Conservation (phyloP, 306 rosid genomes). For the Datisca glomerata region DNA sequence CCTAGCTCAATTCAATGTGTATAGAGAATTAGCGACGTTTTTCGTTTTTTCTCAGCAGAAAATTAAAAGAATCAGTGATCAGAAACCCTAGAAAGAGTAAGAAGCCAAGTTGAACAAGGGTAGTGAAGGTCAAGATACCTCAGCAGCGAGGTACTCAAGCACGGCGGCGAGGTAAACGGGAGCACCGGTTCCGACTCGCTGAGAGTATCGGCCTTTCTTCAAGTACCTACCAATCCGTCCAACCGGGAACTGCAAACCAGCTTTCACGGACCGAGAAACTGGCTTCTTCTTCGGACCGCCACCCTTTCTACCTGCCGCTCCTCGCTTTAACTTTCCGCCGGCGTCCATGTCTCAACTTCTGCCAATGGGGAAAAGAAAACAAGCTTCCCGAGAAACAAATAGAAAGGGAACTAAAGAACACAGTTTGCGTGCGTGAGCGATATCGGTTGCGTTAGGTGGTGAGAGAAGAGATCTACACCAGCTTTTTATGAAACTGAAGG, state of each 20-base stretch:
- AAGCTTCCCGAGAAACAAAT: no score
- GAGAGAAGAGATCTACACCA: no score
- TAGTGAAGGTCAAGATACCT: conserved; percentile 21
- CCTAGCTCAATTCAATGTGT: no score
- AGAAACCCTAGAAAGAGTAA: neutral
- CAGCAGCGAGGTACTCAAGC: conserved; percentile 38
- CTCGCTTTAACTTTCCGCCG: conserved; percentile 29
- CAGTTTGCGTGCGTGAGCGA: no score
- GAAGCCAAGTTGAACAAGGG: neutral
- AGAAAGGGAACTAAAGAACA: no score
- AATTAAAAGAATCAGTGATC: no score
- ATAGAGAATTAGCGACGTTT: no score
- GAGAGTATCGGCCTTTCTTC: conserved; percentile 36
- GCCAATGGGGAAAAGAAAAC: no score
- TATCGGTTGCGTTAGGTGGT: no score
- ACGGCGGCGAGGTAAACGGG: conserved; percentile 38
- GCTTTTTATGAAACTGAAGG: no score
- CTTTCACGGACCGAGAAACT: conserved; percentile 30
- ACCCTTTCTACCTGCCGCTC: conserved; percentile 31
- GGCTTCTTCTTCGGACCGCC: conserved; percentile 35
- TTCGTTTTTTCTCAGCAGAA: no score
- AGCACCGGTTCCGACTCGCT: conserved; percentile 38
- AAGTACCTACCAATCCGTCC: conserved; percentile 36
- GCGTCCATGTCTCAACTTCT: conserved; percentile 17
- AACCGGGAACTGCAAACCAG: conserved; percentile 38